Percentiles rank a stretch among this genome's conserved stretches.
phyloP scores from a whole-genome alignment of 768 basidiomycete genomes.

The Naganishia vishniacii region DNA sequence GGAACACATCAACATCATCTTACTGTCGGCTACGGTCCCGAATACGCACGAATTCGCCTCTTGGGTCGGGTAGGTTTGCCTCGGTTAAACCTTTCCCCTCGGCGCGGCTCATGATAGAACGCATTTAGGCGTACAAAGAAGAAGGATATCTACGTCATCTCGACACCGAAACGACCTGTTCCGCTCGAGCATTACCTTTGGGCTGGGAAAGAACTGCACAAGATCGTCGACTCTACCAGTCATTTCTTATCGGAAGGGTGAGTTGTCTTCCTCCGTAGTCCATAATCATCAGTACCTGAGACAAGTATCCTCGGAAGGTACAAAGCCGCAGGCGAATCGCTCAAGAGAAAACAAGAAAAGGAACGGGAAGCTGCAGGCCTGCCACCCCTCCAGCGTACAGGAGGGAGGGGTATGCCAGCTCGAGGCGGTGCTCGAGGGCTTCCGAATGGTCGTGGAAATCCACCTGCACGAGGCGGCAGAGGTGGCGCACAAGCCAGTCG shows the following conservation, averaged over 20 bases:
- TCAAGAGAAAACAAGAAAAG: constrained; percentile 92
- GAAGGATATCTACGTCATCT: constrained; percentile 98
- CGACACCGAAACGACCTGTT: constrained; percentile 89
- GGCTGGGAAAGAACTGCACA: constrained; percentile 84
- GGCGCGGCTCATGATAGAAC: neutral
- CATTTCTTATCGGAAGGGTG: constrained; percentile 70
- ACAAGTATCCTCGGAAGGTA: constrained; percentile 55
- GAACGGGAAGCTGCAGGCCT: constrained; percentile 93
- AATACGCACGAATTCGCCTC: constrained; percentile 98
- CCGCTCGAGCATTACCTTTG: constrained; percentile 95
- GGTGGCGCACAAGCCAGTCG: constrained; percentile 35
- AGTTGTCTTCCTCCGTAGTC: constrained; percentile 13
- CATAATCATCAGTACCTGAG: constrained; percentile 12
- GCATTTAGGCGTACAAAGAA: constrained; percentile 88
- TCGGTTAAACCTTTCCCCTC: neutral
- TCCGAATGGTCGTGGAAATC: constrained; percentile 32
- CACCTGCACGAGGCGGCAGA: neutral
- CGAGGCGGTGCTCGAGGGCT: constrained; percentile 49
- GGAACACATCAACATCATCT: constrained; percentile 94
- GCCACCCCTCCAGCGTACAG: constrained; percentile 73
- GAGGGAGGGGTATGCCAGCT: constrained; percentile 61
- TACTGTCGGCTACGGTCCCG: constrained; percentile 93
- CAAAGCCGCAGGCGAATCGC: constrained; percentile 80
- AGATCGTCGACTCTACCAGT: constrained; percentile 79
- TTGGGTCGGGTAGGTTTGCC: constrained; percentile 82